Conservation (phyloP, 2,329 filamentous ascomycete species). For the Parascedosporium putredinis region DNA sequence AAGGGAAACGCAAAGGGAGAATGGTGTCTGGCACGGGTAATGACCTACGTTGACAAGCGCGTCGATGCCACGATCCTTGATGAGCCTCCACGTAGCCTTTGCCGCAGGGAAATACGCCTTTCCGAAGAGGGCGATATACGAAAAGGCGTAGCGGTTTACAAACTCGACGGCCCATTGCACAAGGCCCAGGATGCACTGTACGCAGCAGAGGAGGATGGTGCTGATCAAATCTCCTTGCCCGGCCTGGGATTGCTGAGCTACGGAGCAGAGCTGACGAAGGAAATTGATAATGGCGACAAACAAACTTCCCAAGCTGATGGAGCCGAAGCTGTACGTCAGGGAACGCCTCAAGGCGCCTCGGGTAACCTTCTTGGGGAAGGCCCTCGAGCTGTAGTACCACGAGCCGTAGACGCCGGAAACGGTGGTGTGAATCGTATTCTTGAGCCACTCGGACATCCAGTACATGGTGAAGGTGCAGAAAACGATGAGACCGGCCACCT, state of each 20-base stretch:
- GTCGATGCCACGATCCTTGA: conserved; percentile 84
- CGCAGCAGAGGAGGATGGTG: conserved; percentile 58
- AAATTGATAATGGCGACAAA: conserved; percentile 81
- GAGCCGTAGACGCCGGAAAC: conserved; percentile 83
- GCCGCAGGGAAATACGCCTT: conserved; percentile 78
- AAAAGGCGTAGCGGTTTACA: conserved; percentile 86
- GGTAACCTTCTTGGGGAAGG: conserved; percentile 68
- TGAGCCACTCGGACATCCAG: conserved; percentile 89
- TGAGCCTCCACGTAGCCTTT: conserved; percentile 85
- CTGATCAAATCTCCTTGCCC: conserved; percentile 58
- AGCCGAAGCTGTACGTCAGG: conserved; percentile 85
- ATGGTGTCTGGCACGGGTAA: too few relatives aligned
- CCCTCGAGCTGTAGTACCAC: conserved; percentile 74
- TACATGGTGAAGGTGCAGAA: conserved; percentile 89
- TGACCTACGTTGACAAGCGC: conserved; percentile 65
- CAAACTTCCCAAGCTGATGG: conserved; percentile 76
- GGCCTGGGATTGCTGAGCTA: conserved; percentile 59
- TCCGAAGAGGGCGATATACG: conserved; percentile 85
- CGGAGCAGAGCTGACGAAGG: conserved; percentile 68
- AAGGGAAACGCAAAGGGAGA: too few relatives aligned
- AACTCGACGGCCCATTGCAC: conserved; percentile 82
- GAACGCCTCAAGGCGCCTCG: conserved; percentile 73
- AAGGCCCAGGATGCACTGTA: conserved; percentile 66
- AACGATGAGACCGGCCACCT: conserved; percentile 72
- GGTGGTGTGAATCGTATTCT: conserved; percentile 83